Conservation (phyloP, 805 yeast species). For the Kurtzmaniella cleridarum region DNA sequence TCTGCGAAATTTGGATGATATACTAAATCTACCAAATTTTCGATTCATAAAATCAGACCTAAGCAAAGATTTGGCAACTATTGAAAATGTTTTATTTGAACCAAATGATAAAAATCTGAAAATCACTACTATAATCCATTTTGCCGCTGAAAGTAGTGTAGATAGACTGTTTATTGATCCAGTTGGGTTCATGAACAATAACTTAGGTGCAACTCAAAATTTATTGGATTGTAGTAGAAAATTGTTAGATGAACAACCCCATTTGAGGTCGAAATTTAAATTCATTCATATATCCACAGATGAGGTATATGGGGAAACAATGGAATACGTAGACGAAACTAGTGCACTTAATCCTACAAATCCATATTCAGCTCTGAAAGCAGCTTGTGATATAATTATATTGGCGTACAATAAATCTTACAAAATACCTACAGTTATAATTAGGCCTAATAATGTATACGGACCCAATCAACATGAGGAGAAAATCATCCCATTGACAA, state of each 20-base stretch:
- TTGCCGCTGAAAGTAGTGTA: conserved; percentile 55
- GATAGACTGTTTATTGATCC: conserved; percentile 47
- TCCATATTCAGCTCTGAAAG: conserved; percentile 55
- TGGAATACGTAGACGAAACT: conserved; percentile 23
- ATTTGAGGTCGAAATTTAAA: conserved; percentile 3
- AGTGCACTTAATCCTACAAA: conserved; percentile 44
- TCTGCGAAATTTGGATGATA: conserved; percentile 14
- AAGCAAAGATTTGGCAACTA: conserved; percentile 13
- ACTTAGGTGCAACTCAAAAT: conserved; percentile 43
- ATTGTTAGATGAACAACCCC: conserved; percentile 3
- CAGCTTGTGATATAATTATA: conserved; percentile 46
- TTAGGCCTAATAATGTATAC: conserved; percentile 49
- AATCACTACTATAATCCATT: conserved; percentile 37
- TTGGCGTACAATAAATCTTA: conserved; percentile 40
- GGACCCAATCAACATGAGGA: conserved; percentile 54
- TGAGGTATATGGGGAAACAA: conserved; percentile 51
- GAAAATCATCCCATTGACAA: conserved; percentile 37
- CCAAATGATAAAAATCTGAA: conserved; percentile 9
- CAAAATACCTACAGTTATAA: conserved; percentile 33
- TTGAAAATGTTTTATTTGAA: conserved; percentile 11
- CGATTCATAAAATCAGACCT: conserved; percentile 30
- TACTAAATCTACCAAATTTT: conserved; percentile 14
- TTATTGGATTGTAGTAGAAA: conserved; percentile 37
- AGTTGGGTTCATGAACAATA: conserved; percentile 36
- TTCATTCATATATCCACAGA: conserved; percentile 52